phyloP scores from a whole-genome alignment of 129 eudicot genomes.

The Pulicaria dysenterica region DNA sequence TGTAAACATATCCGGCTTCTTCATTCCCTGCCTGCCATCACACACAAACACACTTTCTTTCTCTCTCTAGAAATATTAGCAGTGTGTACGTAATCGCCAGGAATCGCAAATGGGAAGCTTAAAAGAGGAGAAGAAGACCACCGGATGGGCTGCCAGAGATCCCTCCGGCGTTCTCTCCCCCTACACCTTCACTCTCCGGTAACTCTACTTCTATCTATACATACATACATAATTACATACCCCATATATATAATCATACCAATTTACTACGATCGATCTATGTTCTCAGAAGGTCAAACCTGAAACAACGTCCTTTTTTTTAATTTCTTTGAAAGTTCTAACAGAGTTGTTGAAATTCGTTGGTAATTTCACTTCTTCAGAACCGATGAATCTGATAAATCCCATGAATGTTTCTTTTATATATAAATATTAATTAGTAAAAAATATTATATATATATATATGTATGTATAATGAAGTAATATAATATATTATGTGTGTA shows the following conservation, averaged over 20 bases:
- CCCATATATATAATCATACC: not conserved
- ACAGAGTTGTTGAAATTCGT: too few species aligned
- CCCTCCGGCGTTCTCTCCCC: constrained; percentile 86
- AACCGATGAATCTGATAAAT: too few species aligned
- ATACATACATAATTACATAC: not conserved
- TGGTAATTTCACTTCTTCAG: too few species aligned
- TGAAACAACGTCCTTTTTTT: too few species aligned
- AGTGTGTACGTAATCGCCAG: not conserved
- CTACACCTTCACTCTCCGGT: constrained; percentile 84
- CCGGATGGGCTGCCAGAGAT: constrained; percentile 97
- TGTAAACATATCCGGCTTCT: too few species aligned
- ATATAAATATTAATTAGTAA: not conserved
- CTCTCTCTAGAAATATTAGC: not conserved
- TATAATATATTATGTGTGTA: not conserved
- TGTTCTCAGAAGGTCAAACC: too few species aligned
- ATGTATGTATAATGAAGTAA: not conserved
- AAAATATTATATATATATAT: constrained; percentile 6
- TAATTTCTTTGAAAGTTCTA: too few species aligned
- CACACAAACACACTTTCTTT: constrained; percentile 12
- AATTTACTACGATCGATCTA: too few species aligned
- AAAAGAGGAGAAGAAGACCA: constrained; percentile 55
- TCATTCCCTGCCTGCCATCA: not conserved
- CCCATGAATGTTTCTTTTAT: too few species aligned
- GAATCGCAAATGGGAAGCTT: constrained; percentile 68
- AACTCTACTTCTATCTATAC: not conserved